These are phyloP conservation scores for Moesziomyces parantarcticus DNA, from an alignment of 1,284 basidiomycete species.

Conservation along the genomic window DNA sequence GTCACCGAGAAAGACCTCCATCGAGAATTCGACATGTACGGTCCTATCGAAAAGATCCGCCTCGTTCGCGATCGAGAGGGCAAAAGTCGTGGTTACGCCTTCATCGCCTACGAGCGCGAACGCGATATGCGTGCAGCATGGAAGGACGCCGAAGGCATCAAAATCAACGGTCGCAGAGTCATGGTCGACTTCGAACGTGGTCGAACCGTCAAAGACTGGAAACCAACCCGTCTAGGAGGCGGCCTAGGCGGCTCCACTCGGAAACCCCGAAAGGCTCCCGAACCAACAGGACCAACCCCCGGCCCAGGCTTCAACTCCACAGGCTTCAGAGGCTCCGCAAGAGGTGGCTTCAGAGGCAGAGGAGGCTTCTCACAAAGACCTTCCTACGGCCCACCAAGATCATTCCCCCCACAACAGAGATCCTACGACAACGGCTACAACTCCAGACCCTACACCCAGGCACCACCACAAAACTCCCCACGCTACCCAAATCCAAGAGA, in stretches of 20 bases:
- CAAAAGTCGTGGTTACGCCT: slow-evolving; percentile 91
- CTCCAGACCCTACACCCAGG: not conserved
- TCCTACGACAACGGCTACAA: slow-evolving; percentile 15
- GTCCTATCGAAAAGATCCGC: slow-evolving; percentile 88
- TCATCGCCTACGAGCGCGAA: slow-evolving; percentile 96
- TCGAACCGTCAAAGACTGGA: slow-evolving; percentile 97
- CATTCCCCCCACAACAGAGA: slow-evolving; percentile 11
- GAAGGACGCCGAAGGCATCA: slow-evolving; percentile 98
- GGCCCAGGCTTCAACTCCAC: slow-evolving; percentile 52
- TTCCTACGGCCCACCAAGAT: slow-evolving; percentile 10
- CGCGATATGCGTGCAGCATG: slow-evolving; percentile 97
- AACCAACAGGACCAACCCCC: slow-evolving; percentile 7
- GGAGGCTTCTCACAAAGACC: slow-evolving; percentile 1
- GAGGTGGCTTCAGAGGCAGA: slow-evolving; percentile 53
- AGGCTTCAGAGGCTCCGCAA: slow-evolving; percentile 68
- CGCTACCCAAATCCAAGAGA: not conserved
- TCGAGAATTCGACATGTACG: slow-evolving; percentile 94
- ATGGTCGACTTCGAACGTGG: slow-evolving; percentile 98
- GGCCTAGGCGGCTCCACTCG: slow-evolving; percentile 88
- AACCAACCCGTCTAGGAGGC: slow-evolving; percentile 91
- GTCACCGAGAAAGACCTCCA: slow-evolving; percentile 90
- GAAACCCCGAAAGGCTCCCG: slow-evolving; percentile 55
- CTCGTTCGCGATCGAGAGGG: slow-evolving; percentile 86
- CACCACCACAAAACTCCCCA: not conserved
- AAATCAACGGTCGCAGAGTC: slow-evolving; percentile 92